Conservation (phyloP, 1,284 basidiomycete genomes). For the Vanrija sp. region DNA sequence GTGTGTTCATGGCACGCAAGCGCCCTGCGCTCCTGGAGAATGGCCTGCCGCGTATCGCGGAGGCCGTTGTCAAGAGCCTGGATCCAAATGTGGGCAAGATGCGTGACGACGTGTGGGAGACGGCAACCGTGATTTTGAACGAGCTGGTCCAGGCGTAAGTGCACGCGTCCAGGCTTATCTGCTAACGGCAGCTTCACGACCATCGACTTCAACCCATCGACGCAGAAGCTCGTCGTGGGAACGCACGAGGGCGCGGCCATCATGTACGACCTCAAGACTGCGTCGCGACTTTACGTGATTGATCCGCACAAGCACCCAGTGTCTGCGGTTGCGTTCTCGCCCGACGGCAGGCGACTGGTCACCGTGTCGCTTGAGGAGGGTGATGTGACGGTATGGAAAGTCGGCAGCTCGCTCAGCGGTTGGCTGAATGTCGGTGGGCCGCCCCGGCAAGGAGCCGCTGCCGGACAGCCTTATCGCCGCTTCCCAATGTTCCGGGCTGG, state of each 20-base stretch:
- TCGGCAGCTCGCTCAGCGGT: constrained; percentile 75
- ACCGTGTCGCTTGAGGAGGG: constrained; percentile 82
- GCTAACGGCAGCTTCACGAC: constrained; percentile 68
- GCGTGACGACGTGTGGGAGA: constrained; percentile 81
- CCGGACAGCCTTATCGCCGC: constrained; percentile 78
- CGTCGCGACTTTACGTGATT: constrained; percentile 88
- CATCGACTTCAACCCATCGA: constrained; percentile 80
- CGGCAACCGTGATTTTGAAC: constrained; percentile 88
- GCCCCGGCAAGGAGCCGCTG: constrained; percentile 75
- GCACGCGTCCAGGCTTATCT: background rate
- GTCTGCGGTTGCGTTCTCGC: constrained; percentile 80
- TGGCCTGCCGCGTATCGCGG: constrained; percentile 80
- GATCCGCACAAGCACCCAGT: constrained; percentile 80
- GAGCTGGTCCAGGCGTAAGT: constrained; percentile 81
- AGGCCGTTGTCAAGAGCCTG: constrained; percentile 93
- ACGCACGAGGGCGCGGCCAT: constrained; percentile 89
- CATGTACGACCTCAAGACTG: constrained; percentile 95
- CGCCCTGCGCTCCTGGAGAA: constrained; percentile 80
- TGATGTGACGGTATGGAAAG: constrained; percentile 81
- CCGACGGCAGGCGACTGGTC: constrained; percentile 84
- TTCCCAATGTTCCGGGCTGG: constrained; percentile 62
- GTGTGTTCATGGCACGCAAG: constrained; percentile 92
- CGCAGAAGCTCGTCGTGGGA: constrained; percentile 86
- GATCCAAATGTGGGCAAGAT: constrained; percentile 82
- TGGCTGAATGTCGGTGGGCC: constrained; percentile 88